phyloP scores from a whole-genome alignment of 352 stramenopile species.

The Globisporangium camurandrum region DNA sequence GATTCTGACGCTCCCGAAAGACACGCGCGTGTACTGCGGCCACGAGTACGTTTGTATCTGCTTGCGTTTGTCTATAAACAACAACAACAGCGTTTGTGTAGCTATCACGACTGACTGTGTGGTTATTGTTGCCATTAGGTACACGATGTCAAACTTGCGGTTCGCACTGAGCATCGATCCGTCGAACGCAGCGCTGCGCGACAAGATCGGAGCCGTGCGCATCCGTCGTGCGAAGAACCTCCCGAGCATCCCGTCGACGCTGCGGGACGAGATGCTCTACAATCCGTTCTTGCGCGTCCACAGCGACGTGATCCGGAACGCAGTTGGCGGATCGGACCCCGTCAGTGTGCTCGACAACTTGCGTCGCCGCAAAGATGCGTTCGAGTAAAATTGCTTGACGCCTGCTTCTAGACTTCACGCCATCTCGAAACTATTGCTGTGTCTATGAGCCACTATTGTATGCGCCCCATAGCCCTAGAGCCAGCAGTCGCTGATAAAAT shows the following conservation, averaged over 20 bases:
- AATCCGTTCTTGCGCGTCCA: slow-evolving; percentile 84
- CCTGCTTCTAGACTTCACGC: too few relatives aligned
- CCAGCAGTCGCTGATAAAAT: too few relatives aligned
- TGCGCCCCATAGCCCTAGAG: too few relatives aligned
- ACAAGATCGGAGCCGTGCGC: slow-evolving; percentile 82
- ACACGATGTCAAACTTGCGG: slow-evolving; percentile 90
- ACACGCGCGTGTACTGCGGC: slow-evolving; percentile 86
- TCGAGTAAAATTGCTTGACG: slow-evolving; percentile 52
- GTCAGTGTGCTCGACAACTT: slow-evolving; percentile 78
- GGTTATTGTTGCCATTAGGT: slow-evolving; percentile 24
- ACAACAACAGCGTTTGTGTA: too few relatives aligned
- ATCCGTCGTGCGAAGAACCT: slow-evolving; percentile 76
- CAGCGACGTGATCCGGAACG: slow-evolving; percentile 75
- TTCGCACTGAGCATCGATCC: slow-evolving; percentile 92
- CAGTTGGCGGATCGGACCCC: slow-evolving; percentile 66
- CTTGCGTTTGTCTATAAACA: not conserved
- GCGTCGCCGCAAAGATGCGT: slow-evolving; percentile 68
- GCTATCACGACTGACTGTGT: not conserved
- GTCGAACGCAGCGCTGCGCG: slow-evolving; percentile 76
- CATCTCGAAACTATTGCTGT: too few relatives aligned
- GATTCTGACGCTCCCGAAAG: slow-evolving; percentile 75
- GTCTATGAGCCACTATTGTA: too few relatives aligned
- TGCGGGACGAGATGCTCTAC: slow-evolving; percentile 84
- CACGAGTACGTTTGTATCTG: slow-evolving; percentile 44
- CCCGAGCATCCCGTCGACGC: slow-evolving; percentile 88